A percentile compares a stretch with the other conserved stretches of the same genome.
These are phyloP conservation scores for Batrachochytrium dendrobatidis DNA, from an alignment of 371 early-diverging fungal genomes.

Conservation along the genomic window DNA sequence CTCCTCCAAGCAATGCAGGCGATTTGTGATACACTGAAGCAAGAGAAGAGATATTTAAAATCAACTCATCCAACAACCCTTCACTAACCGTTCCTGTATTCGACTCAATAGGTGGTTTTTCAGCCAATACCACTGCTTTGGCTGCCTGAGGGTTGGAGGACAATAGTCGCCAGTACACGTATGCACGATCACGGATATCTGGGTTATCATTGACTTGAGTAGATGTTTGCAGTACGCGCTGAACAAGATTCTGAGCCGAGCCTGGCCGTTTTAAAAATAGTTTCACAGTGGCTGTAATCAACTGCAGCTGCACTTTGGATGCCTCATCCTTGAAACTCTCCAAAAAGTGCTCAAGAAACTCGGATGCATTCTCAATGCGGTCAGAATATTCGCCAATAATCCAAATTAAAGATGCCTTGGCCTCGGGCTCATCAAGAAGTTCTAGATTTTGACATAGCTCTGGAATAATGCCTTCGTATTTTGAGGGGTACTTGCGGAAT, in stretches of 20 bases:
- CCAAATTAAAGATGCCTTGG: conserved; percentile 90
- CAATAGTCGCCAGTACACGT: conserved; percentile 93
- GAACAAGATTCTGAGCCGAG: conserved; percentile 81
- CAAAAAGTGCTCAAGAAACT: conserved; percentile 69
- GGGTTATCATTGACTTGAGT: conserved; percentile 92
- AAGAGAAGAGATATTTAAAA: conserved; percentile 77
- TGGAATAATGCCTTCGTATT: conserved; percentile 80
- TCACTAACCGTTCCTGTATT: conserved; percentile 74
- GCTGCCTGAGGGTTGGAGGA: conserved; percentile 75
- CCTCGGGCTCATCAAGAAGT: conserved; percentile 84
- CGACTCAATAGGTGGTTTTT: conserved; percentile 86
- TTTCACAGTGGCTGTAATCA: conserved; percentile 92
- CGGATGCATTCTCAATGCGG: conserved; percentile 77
- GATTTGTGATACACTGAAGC: conserved; percentile 93
- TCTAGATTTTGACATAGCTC: conserved; percentile 86
- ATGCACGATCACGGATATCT: conserved; percentile 94
- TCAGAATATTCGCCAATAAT: conserved; percentile 96
- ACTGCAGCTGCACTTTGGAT: conserved; percentile 78
- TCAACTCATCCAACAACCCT: conserved; percentile 76
- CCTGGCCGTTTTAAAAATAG: conserved; percentile 86
- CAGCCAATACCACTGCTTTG: conserved; percentile 58
- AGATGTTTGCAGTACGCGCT: conserved; percentile 82
- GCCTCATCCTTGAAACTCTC: conserved; percentile 60
- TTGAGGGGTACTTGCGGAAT: conserved; percentile 86
- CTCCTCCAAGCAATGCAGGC: conserved; percentile 42